Evolutionary conservation across 2,329 filamentous ascomycete species (phyloP), one percentile per base, ranked within the genome.

Genomic region (Hymenoscyphus salicellus): DNA sequence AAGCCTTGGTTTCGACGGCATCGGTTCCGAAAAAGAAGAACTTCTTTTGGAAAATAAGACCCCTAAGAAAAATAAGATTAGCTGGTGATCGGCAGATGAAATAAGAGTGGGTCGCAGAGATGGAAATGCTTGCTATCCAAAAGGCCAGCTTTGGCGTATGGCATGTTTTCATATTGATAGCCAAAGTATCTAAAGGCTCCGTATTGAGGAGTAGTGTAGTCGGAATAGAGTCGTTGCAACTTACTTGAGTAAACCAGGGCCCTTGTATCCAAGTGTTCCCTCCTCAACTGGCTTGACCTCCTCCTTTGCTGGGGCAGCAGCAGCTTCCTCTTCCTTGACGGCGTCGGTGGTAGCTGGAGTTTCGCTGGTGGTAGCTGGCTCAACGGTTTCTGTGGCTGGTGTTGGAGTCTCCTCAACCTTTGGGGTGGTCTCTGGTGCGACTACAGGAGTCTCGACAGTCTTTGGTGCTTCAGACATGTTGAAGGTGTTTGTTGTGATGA

Each of bases 261-360:
- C 90, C 87, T 97, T 97, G 89, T 96, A 92, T 78, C 91, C 90
- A 62, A 98, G 86, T 72, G 87, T 82, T 68, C 93, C 94, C 79
- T 96, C 93, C 66, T 78, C 75, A 49, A 74, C 70, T 56, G 75
- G 89, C 80, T 88, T 72, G 17, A 65, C 63, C 55, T 71, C 70
- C 61, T 71, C 88, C 61, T 81, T 78, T 75, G 85, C 84, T 69
- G 82, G 79, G 72, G 80, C 79, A 33, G 33, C 56, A 33, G 33
- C 56, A 23, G 17, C 52, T 10, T 56, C 28, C 11, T 28, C 55
- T 4, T 56, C 55, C 55, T 56, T 30, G 17, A 73, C 69, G 52
- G 75, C 89, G 80, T 88, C 72, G 46, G 76, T 70, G 69, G 76
- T 69, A 67, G 92, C 93, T 79, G 94, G 92, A 63, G 77, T 73